Evolutionary conservation across 306 rosid genomes (phyloP).

Genomic region (Begonia loranthoides): DNA sequence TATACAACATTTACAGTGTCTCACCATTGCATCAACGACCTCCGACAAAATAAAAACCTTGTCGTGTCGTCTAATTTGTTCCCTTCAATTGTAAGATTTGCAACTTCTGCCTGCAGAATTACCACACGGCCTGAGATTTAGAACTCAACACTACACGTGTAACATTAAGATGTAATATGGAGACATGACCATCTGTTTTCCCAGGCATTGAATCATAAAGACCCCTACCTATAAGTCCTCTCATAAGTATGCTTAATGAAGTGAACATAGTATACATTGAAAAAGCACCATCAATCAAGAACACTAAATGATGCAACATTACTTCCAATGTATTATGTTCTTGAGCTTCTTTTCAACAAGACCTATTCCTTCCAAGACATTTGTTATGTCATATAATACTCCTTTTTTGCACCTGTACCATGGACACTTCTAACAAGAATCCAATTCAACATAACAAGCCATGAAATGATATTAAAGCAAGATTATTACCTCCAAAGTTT

Average conservation of each 20-base stretch:
- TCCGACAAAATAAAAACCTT: slow-evolving; percentile 28
- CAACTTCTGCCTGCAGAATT: slow-evolving; percentile 77
- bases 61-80: slow-evolving; percentile 64
- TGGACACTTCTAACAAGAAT: slow-evolving; percentile 15
- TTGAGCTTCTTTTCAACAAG: slow-evolving; percentile 93
- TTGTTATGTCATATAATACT: slow-evolving; percentile 97
- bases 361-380: slow-evolving; percentile 98
- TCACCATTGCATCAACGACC: too few species aligned
- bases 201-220: slow-evolving; percentile 58
- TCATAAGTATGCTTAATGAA: too few species aligned
- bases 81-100: slow-evolving; percentile 63
- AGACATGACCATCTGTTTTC: slow-evolving; percentile 52
- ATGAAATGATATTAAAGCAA: slow-evolving; percentile 10
- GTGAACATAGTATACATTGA: too few species aligned
- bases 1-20: too few species aligned
- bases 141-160: too few species aligned
- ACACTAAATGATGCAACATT: slow-evolving; percentile 22
- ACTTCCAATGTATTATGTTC: slow-evolving; percentile 96
- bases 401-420: slow-evolving; percentile 86
- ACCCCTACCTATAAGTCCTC: slow-evolving; percentile 43
- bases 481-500: slow-evolving; percentile 65
- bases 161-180: slow-evolving; percentile 42
- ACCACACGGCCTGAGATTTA: too few species aligned
- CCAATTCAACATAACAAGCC: slow-evolving; percentile 7
- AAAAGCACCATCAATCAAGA: not conserved